These are phyloP conservation scores for Neonectria magnoliae DNA, from an alignment of 2,329 filamentous ascomycete species.

Conservation along the genomic window DNA sequence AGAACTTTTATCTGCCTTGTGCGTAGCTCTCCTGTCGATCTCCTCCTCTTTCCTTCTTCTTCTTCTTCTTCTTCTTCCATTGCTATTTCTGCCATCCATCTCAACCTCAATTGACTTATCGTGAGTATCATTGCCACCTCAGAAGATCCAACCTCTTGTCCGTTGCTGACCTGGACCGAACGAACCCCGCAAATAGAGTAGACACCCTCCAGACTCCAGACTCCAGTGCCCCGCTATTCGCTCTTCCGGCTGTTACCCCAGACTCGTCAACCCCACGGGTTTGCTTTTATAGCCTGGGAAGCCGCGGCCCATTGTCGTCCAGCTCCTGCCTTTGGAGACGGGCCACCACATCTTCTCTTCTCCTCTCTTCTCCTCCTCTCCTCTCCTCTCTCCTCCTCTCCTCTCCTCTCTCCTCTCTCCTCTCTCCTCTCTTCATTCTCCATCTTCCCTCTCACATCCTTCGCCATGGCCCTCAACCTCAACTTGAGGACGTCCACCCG, in stretches of 20 bases:
- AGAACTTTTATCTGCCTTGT: not conserved
- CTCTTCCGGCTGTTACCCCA: conserved; percentile 41
- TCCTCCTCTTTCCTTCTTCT: not conserved
- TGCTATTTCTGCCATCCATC: not conserved
- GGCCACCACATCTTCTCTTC: conserved; percentile 10
- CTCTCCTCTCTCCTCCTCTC: not conserved
- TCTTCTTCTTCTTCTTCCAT: not conserved
- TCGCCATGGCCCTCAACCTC: conserved; percentile 72
- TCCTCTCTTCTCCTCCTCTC: not conserved
- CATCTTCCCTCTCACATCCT: conserved; percentile 6
- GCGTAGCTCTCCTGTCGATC: conserved; percentile 8
- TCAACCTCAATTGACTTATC: not conserved
- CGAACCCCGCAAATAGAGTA: conserved; percentile 11
- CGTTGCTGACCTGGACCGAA: not conserved
- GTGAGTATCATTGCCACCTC: not conserved
- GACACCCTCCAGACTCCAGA: too few relatives aligned
- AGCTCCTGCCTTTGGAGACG: conserved; percentile 14
- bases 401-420: not conserved
- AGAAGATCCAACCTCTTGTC: not conserved
- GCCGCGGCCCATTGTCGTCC: conserved; percentile 34
- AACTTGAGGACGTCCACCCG: conserved; percentile 69
- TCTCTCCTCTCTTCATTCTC: not conserved
- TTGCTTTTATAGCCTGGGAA: conserved; percentile 37
- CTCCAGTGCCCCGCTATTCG: conserved; percentile 31
- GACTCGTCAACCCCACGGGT: conserved; percentile 38